Evolutionary conservation across 768 basidiomycete species (phyloP).

Genomic region (Auriculariales sp.): DNA sequence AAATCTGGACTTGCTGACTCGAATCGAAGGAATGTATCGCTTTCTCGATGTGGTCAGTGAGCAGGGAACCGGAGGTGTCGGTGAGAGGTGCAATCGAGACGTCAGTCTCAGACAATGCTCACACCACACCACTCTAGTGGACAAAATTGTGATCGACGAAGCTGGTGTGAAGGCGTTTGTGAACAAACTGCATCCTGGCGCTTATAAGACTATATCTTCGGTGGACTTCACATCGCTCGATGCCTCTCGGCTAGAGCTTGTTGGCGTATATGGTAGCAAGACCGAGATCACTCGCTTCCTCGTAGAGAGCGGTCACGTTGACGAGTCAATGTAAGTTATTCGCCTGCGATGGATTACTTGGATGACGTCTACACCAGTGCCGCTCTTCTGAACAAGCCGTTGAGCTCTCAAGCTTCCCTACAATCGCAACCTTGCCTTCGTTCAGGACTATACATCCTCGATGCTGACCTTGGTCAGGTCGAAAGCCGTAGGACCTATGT

Average conservation of each 20-base stretch:
- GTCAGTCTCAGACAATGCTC: not conserved
- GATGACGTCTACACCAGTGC: not conserved
- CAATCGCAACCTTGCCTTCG: slow-evolving; percentile 17
- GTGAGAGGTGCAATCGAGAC: slow-evolving; percentile 15
- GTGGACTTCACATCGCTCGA: slow-evolving; percentile 44
- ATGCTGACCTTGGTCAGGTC: slow-evolving; percentile 8
- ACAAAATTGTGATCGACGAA: slow-evolving; percentile 49
- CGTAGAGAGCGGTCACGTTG: slow-evolving; percentile 19
- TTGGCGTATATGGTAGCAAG: slow-evolving; percentile 45
- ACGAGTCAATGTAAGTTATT: slow-evolving; percentile 24
- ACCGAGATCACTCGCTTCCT: slow-evolving; percentile 34
- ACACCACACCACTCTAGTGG: slow-evolving; percentile 21
- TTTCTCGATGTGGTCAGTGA: slow-evolving; percentile 41
- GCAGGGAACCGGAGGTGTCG: slow-evolving; percentile 34
- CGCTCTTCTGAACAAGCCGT: not conserved
- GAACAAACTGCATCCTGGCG: slow-evolving; percentile 32
- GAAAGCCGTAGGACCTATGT: slow-evolving; percentile 21
- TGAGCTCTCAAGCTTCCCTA: not conserved
- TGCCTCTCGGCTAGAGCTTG: slow-evolving; percentile 26
- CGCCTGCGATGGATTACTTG: not conserved
- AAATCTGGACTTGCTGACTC: slow-evolving; percentile 3
- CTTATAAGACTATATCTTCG: slow-evolving; percentile 38
- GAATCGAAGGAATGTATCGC: slow-evolving; percentile 33
- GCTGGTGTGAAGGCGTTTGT: slow-evolving; percentile 32
- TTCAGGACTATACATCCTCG: slow-evolving; percentile 35